Evolutionary conservation across 495 filamentous ascomycete genomes (phyloP), one percentile per base, ranked within the genome.

Genomic region (Neurospora sp.): DNA sequence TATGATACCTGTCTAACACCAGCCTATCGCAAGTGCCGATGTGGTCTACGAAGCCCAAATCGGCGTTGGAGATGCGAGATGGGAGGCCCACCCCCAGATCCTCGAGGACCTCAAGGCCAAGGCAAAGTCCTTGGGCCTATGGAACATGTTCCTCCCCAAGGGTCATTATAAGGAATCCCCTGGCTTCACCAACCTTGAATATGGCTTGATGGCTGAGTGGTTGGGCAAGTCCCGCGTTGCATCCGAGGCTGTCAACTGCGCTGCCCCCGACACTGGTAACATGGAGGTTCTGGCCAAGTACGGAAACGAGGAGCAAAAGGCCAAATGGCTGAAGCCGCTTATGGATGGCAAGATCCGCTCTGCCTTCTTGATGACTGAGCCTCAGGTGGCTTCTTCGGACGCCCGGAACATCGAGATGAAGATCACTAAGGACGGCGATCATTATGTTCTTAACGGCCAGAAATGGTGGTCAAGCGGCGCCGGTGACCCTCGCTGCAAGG

Each of bases 401-500:
- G 94, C 94, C 15, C 93, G 87, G 24, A 97, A 97, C 78, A 97
- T 97, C 74, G 86, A 93, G 79, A 81, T 97, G 77, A 89, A 88
- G 71, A 97, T 97, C 77, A 90, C 85, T 71, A 89, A 85, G 70
- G 92, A 95, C 71, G 94, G 94, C 3, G 87, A 94, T 79, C 87
- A 94, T 75, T 97, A 93, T 77, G 86, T 97, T 36, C 85, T 97
- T 13, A 96, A 97, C 78, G 94, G 94, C 73, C 90, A 90, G 91
- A 97, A 97, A 93, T 97, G 94, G 94, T 97, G 94, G 94, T 94
- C 91, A 74, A 94, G 91, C 73, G 94, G 94, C 71, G 94, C 94
- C 31, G 94, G 94, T 62, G 94, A 97, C 80, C 93, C 93, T 71
- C 88, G 94, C 76, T 97, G 94, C 85, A 89, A 90, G 80, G 81